A percentile compares a stretch with the other conserved stretches of the same genome.
Conservation (phyloP, 202 grass and related monocot species). For the Alloteropsis angusta region DNA sequence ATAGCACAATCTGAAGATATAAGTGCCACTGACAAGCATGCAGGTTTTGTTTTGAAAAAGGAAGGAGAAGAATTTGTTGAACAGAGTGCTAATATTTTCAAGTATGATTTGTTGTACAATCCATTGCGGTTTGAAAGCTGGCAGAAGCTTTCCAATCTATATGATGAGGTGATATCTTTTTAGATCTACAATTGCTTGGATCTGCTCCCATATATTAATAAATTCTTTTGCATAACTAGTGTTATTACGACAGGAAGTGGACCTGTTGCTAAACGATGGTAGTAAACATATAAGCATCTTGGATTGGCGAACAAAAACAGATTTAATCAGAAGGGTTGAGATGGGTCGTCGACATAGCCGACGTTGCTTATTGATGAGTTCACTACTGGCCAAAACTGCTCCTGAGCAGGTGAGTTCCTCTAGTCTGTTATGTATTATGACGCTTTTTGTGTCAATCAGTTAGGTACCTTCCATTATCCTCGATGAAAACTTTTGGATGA, state of each 20-base stretch:
- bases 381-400: slow-evolving; percentile 51
- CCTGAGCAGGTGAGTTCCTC: slow-evolving; percentile 43
- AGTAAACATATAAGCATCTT: slow-evolving; percentile 90
- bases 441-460: slow-evolving; percentile 17
- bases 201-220: slow-evolving; percentile 16
- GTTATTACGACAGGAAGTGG: slow-evolving; percentile 61
- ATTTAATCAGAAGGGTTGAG: slow-evolving; percentile 79
- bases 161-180: slow-evolving; percentile 81
- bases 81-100: slow-evolving; percentile 89
- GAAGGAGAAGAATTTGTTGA: slow-evolving; percentile 96
- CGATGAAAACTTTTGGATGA: slow-evolving; percentile 8
- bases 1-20: slow-evolving; percentile 85
- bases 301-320: slow-evolving; percentile 76
- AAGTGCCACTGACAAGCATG: slow-evolving; percentile 85
- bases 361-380: slow-evolving; percentile 73
- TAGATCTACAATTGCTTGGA: slow-evolving; percentile 23
- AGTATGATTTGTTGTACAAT: slow-evolving; percentile 95
- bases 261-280: slow-evolving; percentile 91
- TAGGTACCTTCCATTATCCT: slow-evolving; percentile 16
- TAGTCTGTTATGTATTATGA: slow-evolving; percentile 12
- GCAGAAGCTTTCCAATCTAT: slow-evolving; percentile 87
- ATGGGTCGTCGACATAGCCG: slow-evolving; percentile 74
- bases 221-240: slow-evolving; percentile 16
- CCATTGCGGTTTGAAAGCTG: slow-evolving; percentile 79
- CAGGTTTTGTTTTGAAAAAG: slow-evolving; percentile 97